Percentiles rank a stretch among this genome's conserved stretches.
Evolutionary conservation across 2,329 filamentous ascomycete genomes (phyloP).

Genomic region (Neonectria coccinea): DNA sequence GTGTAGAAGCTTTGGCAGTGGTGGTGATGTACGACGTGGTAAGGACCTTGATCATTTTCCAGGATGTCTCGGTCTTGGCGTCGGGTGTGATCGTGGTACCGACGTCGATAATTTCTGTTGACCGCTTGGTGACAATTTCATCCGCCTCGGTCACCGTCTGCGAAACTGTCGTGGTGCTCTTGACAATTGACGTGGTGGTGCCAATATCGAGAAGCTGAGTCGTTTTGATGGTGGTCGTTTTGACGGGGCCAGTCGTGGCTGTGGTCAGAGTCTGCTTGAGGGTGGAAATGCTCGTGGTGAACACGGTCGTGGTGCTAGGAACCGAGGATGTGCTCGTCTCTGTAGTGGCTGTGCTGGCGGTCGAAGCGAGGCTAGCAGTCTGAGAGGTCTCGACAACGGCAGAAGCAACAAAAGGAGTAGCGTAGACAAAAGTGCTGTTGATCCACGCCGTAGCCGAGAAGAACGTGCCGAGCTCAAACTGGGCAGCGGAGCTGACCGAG

Average conservation of each 20-base stretch:
- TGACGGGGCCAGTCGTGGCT: slow-evolving; percentile 28
- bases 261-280: slow-evolving; percentile 31
- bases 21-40: slow-evolving; percentile 30
- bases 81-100: slow-evolving; percentile 49
- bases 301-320: slow-evolving; percentile 36
- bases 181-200: slow-evolving; percentile 32
- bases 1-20: slow-evolving; percentile 20
- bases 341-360: background rate
- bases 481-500: slow-evolving; percentile 2
- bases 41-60: slow-evolving; percentile 26
- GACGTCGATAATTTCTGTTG: slow-evolving; percentile 46
- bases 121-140: slow-evolving; percentile 44
- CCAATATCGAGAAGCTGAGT: slow-evolving; percentile 34
- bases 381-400: slow-evolving; percentile 1
- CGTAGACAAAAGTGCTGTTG: slow-evolving; percentile 38
- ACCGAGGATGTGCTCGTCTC: slow-evolving; percentile 1
- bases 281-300: slow-evolving; percentile 33
- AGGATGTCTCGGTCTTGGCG: slow-evolving; percentile 39
- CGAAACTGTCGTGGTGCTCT: slow-evolving; percentile 31
- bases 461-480: slow-evolving; percentile 38
- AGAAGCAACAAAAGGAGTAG: slow-evolving; percentile 35
- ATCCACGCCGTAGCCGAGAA: slow-evolving; percentile 39
- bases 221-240: slow-evolving; percentile 32
- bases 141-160: slow-evolving; percentile 32
- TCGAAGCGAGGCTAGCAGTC: background rate